Percentiles rank a stretch among this genome's conserved stretches.
phyloP scores from a whole-genome alignment of 2,329 filamentous ascomycete genomes.

The Coniochaeta sp. region DNA sequence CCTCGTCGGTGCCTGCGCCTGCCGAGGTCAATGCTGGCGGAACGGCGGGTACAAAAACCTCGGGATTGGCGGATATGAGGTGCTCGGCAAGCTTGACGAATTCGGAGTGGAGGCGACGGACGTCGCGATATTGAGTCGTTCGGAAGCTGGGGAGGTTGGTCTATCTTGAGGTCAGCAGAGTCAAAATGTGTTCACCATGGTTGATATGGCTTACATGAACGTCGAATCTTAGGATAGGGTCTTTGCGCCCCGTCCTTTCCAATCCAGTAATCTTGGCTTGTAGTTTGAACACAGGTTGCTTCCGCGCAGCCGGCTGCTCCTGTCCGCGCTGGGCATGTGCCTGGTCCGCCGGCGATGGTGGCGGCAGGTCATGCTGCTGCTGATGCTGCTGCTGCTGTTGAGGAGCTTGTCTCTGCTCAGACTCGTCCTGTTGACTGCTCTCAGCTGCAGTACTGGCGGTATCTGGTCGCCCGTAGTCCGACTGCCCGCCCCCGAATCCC shows the following conservation, averaged over 20 bases:
- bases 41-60: slow-evolving; percentile 88
- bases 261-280: slow-evolving; percentile 93
- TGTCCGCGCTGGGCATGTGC: slow-evolving; percentile 4
- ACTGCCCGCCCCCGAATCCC: slow-evolving; percentile 27
- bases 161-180: slow-evolving; percentile 46
- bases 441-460: slow-evolving; percentile 40
- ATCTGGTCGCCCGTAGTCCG: slow-evolving; percentile 35
- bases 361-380: slow-evolving; percentile 1
- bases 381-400: slow-evolving; percentile 18
- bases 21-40: slow-evolving; percentile 92
- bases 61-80: slow-evolving; percentile 93
- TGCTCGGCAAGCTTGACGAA: slow-evolving; percentile 96
- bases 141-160: slow-evolving; percentile 98
- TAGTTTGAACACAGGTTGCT: slow-evolving; percentile 68
- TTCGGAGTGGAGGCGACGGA: slow-evolving; percentile 89
- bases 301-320: slow-evolving; percentile 28
- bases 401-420: slow-evolving; percentile 9
- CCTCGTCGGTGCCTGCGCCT: slow-evolving; percentile 91
- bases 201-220: slow-evolving; percentile 81
- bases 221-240: slow-evolving; percentile 90
- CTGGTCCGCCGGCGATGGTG: slow-evolving; percentile 7
- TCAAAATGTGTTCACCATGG: too few species aligned
- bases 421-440: slow-evolving; percentile 5
- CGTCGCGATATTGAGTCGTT: slow-evolving; percentile 96
- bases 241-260: slow-evolving; percentile 90